These are phyloP conservation scores for Paecilomyces dactylethromorphus DNA, from an alignment of 2,329 filamentous ascomycete genomes.

Conservation along the genomic window DNA sequence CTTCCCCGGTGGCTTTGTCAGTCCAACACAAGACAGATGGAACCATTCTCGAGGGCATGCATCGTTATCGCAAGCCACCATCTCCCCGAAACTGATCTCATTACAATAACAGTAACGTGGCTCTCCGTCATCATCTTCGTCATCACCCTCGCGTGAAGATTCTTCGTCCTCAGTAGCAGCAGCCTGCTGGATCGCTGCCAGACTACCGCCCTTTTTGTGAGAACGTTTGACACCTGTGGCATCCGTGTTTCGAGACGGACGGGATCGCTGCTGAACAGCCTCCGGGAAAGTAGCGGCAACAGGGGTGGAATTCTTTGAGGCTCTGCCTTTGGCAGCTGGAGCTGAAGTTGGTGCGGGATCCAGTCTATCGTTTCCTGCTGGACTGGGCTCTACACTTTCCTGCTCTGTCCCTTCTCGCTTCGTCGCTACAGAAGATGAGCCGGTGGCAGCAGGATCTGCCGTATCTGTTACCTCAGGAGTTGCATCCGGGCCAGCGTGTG, in stretches of 20 bases:
- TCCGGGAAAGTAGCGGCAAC: constrained; percentile 31
- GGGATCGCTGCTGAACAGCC: constrained; percentile 20
- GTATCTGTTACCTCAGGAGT: constrained; percentile 9
- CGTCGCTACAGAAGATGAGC: constrained; percentile 13
- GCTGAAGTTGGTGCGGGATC: constrained; percentile 3
- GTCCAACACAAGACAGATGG: constrained; percentile 72
- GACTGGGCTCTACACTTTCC: constrained; percentile 27
- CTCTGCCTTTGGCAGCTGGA: constrained; percentile 23
- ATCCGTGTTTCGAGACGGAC: constrained; percentile 30
- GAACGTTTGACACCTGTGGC: constrained; percentile 27
- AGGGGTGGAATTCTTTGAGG: constrained; percentile 37
- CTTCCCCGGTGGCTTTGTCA: constrained; percentile 70
- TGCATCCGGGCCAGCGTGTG: constrained; percentile 29
- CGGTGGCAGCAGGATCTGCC: constrained; percentile 1
- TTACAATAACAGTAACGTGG: constrained; percentile 75
- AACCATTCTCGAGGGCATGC: constrained; percentile 75
- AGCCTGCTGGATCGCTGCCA: constrained; percentile 16
- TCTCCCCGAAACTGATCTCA: constrained; percentile 72
- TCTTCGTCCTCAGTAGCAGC: constrained; percentile 37
- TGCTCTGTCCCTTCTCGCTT: constrained; percentile 30
- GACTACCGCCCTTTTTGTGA: constrained; percentile 25
- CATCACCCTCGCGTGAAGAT: constrained; percentile 45
- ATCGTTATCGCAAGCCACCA: constrained; percentile 73
- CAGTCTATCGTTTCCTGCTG: constrained; percentile 19
- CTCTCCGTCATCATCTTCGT: constrained; percentile 62